Conservation (phyloP, 2,329 filamentous ascomycete genomes). For the Penicillium sp. region DNA sequence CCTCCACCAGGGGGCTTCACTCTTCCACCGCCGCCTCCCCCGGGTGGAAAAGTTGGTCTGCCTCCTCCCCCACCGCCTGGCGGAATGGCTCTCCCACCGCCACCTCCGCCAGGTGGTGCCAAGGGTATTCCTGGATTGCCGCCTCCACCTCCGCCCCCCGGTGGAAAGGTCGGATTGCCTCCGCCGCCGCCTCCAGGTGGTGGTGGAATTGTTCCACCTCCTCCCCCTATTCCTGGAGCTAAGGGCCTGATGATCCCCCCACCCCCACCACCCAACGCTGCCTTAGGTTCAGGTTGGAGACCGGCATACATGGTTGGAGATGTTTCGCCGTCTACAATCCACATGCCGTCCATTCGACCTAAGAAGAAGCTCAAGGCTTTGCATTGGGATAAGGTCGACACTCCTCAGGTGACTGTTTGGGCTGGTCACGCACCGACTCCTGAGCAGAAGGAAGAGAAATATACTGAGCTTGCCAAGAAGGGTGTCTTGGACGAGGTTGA, state of each 20-base stretch:
- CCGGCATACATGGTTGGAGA: conserved; percentile 73
- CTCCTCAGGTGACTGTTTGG: conserved; percentile 89
- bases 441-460: conserved; percentile 91
- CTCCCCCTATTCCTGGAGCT: conserved; percentile 46
- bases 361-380: conserved; percentile 99
- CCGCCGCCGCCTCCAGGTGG: conserved; percentile 40
- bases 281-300: conserved; percentile 53
- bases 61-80: conserved; percentile 51
- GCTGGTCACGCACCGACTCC: conserved; percentile 80
- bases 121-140: conserved; percentile 41
- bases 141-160: conserved; percentile 49
- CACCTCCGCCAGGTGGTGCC: conserved; percentile 44
- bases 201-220: conserved; percentile 47
- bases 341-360: conserved; percentile 77
- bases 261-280: conserved; percentile 65
- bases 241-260: conserved; percentile 55
- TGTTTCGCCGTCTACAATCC: conserved; percentile 59
- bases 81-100: conserved; percentile 41
- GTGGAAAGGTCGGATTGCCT: conserved; percentile 32
- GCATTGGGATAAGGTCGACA: conserved; percentile 98
- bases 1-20: conserved; percentile 4
- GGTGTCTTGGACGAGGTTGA: conserved; percentile 97
- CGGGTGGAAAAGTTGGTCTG: conserved; percentile 47
- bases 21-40: conserved; percentile 23
- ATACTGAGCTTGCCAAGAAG: conserved; percentile 86